These are phyloP conservation scores for Acanthamoeba healyi DNA, from an alignment of 208 protist genomes.

Conservation along the genomic window DNA sequence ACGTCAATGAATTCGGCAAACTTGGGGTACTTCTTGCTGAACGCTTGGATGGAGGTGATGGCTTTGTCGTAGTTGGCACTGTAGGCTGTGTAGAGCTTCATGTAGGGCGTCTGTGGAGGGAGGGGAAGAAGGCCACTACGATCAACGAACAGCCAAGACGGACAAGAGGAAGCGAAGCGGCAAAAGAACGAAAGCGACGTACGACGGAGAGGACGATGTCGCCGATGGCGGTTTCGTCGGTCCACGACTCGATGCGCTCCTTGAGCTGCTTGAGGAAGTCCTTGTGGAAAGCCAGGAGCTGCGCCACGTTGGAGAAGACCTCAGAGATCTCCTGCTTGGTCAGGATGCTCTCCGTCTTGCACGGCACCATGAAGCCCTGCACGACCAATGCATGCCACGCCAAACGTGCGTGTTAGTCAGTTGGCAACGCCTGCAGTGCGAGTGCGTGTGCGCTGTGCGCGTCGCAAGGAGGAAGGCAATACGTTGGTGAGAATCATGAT, in stretches of 20 bases:
- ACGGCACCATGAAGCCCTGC: conserved; percentile 39
- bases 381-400: neutral
- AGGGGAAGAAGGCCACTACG: neutral
- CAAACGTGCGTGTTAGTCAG: neutral
- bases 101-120: neutral
- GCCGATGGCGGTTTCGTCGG: conserved; percentile 12
- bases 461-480: neutral
- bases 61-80: conserved; percentile 30
- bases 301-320: conserved; percentile 35
- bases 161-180: neutral
- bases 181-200: neutral
- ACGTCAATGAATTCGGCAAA: conserved; percentile 21
- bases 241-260: conserved; percentile 7
- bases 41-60: neutral
- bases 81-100: conserved; percentile 46
- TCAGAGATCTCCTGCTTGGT: conserved; percentile 1
- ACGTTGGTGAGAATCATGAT: conserved; percentile 63
- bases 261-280: conserved; percentile 58
- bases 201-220: conserved; percentile 38
- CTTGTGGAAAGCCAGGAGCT: conserved; percentile 37
- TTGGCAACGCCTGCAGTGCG: neutral
- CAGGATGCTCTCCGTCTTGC: conserved; percentile 7
- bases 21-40: neutral
- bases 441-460: neutral
- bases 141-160: neutral